Percentiles rank a stretch among this genome's conserved stretches.
Evolutionary conservation across 352 stramenopile species (phyloP).

Genomic region (Globisporangium radiosum): DNA sequence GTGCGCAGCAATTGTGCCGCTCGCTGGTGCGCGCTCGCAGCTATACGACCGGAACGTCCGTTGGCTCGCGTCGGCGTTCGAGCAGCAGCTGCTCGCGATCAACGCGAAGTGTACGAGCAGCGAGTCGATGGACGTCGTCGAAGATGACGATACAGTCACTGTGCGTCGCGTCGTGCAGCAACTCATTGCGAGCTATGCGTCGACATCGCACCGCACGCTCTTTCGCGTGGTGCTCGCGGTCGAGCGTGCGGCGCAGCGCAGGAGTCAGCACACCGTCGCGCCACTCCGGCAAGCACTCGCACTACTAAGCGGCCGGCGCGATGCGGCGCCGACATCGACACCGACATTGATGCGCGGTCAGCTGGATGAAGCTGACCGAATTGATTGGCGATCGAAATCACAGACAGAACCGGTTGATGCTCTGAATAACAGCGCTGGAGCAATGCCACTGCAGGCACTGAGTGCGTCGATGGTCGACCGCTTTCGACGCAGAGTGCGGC

Average conservation of each 20-base stretch:
- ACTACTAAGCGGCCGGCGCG: neutral
- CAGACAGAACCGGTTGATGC: neutral
- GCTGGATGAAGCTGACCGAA: no score
- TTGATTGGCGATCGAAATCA: no score
- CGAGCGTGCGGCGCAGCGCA: conserved; percentile 7
- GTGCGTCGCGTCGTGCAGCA: neutral
- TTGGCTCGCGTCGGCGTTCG: conserved; percentile 20
- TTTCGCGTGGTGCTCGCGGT: conserved; percentile 19
- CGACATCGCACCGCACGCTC: conserved; percentile 20
- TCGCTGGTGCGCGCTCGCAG: conserved; percentile 12
- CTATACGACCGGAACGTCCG: conserved; percentile 25
- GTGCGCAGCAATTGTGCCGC: conserved; percentile 15
- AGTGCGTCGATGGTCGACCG: conserved; percentile 20
- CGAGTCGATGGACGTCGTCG: no score
- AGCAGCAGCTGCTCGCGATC: conserved; percentile 5
- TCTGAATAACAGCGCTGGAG: neutral
- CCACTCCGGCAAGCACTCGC: neutral
- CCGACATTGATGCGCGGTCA: no score
- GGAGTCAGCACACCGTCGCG: conserved; percentile 2
- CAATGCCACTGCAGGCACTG: no score
- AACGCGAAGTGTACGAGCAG: neutral
- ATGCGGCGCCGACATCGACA: no score
- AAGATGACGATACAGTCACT: no score
- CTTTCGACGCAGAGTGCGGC: conserved; percentile 25
- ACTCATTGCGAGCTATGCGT: conserved; percentile 15